phyloP scores from a whole-genome alignment of 2,329 filamentous ascomycete species.

The Bipolaris victoriae region DNA sequence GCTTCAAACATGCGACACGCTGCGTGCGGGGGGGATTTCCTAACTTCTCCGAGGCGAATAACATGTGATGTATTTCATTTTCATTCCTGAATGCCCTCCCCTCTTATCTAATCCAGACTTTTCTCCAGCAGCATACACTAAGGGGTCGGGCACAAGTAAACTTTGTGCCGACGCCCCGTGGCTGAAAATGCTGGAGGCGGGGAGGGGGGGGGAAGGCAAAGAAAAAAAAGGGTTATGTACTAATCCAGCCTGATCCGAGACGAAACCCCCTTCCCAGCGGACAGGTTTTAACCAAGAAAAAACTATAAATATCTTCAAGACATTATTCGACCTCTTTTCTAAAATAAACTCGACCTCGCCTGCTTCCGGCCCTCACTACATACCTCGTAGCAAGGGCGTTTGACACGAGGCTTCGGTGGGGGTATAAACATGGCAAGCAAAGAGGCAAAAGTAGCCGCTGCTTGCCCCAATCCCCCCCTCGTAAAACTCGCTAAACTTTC shows the following conservation, averaged over 20 bases:
- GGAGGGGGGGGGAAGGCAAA: neutral
- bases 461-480: neutral
- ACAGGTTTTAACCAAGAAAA: constrained; percentile 16
- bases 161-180: neutral
- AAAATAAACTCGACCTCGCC: constrained; percentile 9
- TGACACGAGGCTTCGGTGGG: constrained; percentile 14
- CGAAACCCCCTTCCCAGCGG: constrained; percentile 22
- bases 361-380: neutral
- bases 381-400: neutral
- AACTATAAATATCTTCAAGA: constrained; percentile 31
- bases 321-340: constrained; percentile 29
- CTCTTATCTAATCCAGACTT: neutral
- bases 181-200: neutral
- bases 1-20: neutral
- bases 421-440: constrained; percentile 29
- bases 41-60: neutral
- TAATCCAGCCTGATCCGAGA: constrained; percentile 23
- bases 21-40: neutral
- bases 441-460: constrained; percentile 7
- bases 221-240: constrained; percentile 3
- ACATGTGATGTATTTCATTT: constrained; percentile 2
- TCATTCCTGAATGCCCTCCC: constrained; percentile 3
- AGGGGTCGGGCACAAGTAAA: neutral
- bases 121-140: neutral
- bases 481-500: neutral